Base-by-base conservation (phyloP, 805 yeast genomes). In the Cyberlindnera euphorbiae region DNA sequence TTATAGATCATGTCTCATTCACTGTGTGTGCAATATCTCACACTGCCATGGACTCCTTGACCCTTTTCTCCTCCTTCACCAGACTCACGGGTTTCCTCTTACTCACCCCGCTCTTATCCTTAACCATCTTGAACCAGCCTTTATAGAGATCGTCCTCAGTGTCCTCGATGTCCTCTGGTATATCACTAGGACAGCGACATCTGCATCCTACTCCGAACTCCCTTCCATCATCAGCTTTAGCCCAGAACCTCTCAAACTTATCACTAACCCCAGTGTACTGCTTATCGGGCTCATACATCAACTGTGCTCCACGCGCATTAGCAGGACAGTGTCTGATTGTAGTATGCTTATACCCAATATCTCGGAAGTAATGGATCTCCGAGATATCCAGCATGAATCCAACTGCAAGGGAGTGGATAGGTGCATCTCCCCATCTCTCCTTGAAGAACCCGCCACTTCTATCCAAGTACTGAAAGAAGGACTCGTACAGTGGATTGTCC, bases 391-490 rank as follows among this genome's bases (percentile, higher is more conserved):
- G 63, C 50, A 83, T 67, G 72, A 93, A 68, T 0, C 87, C 90
- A 5, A 83, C 75, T 0, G 94, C 97, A 16, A 93, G 60, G 0
- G 96, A 81, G 57, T 88, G 97, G 5, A 90, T 79, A 0, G 97
- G 96, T 0, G 97, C 96, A 67, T 90, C 97, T 2, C 97, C 97
- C 97, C 97, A 90, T 52, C 98, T 66, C 58, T 93, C 96, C 36
- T 73, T 71, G 70, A 79, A 88, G 54, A 90, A 89, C 0, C 97
- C 97, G 9, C 89, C 86, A 4, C 77, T 63, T 7, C 59, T 33
- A 38, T 93, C 97, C 32, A 90, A 59, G 47, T 66, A 73, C 26
- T 77, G 62, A 57, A 85, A 86, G 56, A 79, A 89, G 17, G 67
- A 66, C 33, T 75, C 69, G 59, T 90, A 93, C 15, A 68, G 56